phyloP scores from a whole-genome alignment of 164 flowering plant species.

The Platanus orientalis region DNA sequence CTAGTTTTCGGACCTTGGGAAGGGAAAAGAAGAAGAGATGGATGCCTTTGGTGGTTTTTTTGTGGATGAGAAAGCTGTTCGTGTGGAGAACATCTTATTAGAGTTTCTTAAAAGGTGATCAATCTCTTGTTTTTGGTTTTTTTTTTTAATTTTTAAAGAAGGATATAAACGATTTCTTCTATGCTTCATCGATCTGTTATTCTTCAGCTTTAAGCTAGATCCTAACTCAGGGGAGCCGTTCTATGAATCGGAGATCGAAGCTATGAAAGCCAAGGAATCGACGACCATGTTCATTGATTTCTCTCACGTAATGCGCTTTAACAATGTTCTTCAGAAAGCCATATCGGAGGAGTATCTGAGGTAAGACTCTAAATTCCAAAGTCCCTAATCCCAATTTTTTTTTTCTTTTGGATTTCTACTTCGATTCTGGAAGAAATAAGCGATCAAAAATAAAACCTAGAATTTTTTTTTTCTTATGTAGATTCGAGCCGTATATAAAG shows the following conservation, averaged over 20 bases:
- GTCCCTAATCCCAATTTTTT: background rate
- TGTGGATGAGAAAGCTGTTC: conserved; percentile 75
- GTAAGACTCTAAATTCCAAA: conserved; percentile 17
- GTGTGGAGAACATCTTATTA: conserved; percentile 80
- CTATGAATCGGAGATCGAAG: conserved; percentile 73
- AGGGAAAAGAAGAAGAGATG: conserved; percentile 12
- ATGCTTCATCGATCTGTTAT: background rate
- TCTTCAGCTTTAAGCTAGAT: conserved; percentile 44
- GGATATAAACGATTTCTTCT: background rate
- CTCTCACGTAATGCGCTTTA: conserved; percentile 82
- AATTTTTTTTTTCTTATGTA: conserved; percentile 9
- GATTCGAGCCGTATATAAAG: conserved; percentile 83
- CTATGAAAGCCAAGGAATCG: conserved; percentile 63
- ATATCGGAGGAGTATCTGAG: conserved; percentile 81
- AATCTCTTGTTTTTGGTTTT: background rate
- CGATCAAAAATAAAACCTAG: background rate
- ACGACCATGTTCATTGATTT: conserved; percentile 92
- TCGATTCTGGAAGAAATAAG: background rate
- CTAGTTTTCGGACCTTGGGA: background rate
- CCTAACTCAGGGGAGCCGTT: conserved; percentile 33
- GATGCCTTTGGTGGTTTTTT: conserved; percentile 45
- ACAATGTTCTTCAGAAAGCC: conserved; percentile 71
- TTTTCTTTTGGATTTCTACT: background rate
- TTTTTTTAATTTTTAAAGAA: background rate
- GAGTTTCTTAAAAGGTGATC: conserved; percentile 77